phyloP scores from a whole-genome alignment of 2,329 filamentous ascomycete species.

The Pestalotiopsis fici region DNA sequence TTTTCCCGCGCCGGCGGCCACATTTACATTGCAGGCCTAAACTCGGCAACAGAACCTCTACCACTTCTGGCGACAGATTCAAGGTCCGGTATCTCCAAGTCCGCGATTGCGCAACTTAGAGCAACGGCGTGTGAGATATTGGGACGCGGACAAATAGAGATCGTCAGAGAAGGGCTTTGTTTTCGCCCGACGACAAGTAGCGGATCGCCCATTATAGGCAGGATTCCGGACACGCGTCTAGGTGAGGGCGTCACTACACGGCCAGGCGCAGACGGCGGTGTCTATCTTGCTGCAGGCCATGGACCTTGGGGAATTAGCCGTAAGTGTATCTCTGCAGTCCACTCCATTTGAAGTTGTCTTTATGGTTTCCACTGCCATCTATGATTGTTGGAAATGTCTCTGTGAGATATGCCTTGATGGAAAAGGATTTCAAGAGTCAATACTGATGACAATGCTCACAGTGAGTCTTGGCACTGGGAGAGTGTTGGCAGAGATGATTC shows the following conservation, averaged over 20 bases:
- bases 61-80: conserved; percentile 56
- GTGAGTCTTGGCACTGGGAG: conserved; percentile 68
- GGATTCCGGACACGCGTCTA: conserved; percentile 57
- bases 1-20: conserved; percentile 68
- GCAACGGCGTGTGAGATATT: conserved; percentile 50
- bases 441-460: not conserved
- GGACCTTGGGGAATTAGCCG: conserved; percentile 72
- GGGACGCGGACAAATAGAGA: conserved; percentile 47
- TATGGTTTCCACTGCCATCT: not conserved
- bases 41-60: conserved; percentile 60
- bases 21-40: conserved; percentile 74
- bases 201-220: conserved; percentile 64
- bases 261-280: conserved; percentile 53
- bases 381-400: no score
- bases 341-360: no score
- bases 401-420: no score
- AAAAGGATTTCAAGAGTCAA: not conserved
- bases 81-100: conserved; percentile 36
- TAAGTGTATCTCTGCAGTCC: not conserved
- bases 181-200: conserved; percentile 70
- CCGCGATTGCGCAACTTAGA: conserved; percentile 51
- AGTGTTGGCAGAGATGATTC: conserved; percentile 70
- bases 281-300: conserved; percentile 73
- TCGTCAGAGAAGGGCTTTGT: conserved; percentile 68
- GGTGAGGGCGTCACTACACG: conserved; percentile 47